Evolutionary conservation across 75 land plant species (phyloP).

Genomic region (Picea glauca): DNA sequence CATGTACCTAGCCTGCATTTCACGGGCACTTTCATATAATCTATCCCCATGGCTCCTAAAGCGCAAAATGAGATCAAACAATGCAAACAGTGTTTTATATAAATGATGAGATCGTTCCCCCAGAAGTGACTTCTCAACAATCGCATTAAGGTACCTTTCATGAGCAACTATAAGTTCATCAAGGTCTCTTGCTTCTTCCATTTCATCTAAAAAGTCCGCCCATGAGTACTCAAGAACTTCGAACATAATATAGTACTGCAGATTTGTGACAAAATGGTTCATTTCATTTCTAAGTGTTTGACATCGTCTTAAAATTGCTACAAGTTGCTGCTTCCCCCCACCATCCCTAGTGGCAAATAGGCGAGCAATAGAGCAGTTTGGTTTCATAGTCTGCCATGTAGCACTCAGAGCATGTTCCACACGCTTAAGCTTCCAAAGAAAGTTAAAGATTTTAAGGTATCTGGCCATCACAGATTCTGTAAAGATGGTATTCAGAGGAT

Average conservation of each 20-base stretch:
- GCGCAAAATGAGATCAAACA: constrained; percentile 88
- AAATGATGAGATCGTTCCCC: constrained; percentile 83
- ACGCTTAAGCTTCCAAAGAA: constrained; percentile 96
- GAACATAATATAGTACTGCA: constrained; percentile 99
- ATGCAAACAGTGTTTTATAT: constrained; percentile 61
- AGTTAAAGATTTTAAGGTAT: constrained; percentile 89
- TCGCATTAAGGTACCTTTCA: constrained; percentile 90
- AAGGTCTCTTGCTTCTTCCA: constrained; percentile 88
- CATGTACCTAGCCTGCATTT: constrained; percentile 78
- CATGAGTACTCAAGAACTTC: constrained; percentile 99
- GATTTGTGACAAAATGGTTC: constrained; percentile 97
- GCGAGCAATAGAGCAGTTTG: constrained; percentile 74
- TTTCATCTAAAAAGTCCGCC: constrained; percentile 85
- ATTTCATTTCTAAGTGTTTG: constrained; percentile 97
- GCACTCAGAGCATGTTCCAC: constrained; percentile 96
- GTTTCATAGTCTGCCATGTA: constrained; percentile 98
- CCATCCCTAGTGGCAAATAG: constrained; percentile 48
- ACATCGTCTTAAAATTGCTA: constrained; percentile 69
- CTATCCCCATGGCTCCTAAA: constrained; percentile 86
- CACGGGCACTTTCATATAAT: constrained; percentile 81
- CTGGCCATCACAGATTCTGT: constrained; percentile 91
- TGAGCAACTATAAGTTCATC: constrained; percentile 95
- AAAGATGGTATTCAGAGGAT: constrained; percentile 92
- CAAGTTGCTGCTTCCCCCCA: constrained; percentile 61
- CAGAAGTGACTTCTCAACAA: constrained; percentile 91